Base-by-base conservation (phyloP, 2,329 filamentous ascomycete species). In the Ceratocystis alfenasii region DNA sequence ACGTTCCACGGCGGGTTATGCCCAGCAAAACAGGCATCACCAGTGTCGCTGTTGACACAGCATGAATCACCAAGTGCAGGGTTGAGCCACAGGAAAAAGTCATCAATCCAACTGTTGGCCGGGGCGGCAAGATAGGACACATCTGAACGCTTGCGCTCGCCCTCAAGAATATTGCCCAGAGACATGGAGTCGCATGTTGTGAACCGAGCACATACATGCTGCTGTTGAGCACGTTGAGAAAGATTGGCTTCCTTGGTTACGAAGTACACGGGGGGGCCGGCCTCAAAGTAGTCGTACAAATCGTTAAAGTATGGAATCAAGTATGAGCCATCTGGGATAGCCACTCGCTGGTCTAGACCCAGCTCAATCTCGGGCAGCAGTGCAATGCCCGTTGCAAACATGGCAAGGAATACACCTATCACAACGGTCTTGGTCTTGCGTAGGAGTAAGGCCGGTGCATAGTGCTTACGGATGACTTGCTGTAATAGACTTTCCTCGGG, bases 251-350 rank as follows among this genome's bases (percentile, higher is more conserved):
- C 83, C 22, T 87, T 85, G 2, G 92, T 90, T 59, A 99, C 90
- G 74, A 99, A 99, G 75, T 97, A 99, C 6, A 99, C 91, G 0
- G 94, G 94, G 62, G 94, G 93, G 0, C 94, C 95, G 17, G 86
- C 87, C 68, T 92, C 89, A 71, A 97, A 88, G 74, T 99, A 99
- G 68, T 86, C 85, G 74, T 96, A 95, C 36, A 99, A 79, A 73
- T 99, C 94, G 72, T 97, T 91, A 76, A 99, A 99, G 75, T 96
- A 99, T 8, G 88, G 85, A 69, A 99, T 96, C 63, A 99, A 79
- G 74, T 99, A 99, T 0, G 93, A 97, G 71, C 90, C 92, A 69
- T 89, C 89, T 0, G 94, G 94, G 67, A 99, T 88, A 10, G 94
- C 94, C 65, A 96, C 93, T 20, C 94, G 86, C 76, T 99, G 94